Percentiles rank a stretch among this genome's conserved stretches.
These are phyloP conservation scores for Cladosporium colombiae DNA, from an alignment of 2,329 filamentous ascomycete species.

Conservation along the genomic window DNA sequence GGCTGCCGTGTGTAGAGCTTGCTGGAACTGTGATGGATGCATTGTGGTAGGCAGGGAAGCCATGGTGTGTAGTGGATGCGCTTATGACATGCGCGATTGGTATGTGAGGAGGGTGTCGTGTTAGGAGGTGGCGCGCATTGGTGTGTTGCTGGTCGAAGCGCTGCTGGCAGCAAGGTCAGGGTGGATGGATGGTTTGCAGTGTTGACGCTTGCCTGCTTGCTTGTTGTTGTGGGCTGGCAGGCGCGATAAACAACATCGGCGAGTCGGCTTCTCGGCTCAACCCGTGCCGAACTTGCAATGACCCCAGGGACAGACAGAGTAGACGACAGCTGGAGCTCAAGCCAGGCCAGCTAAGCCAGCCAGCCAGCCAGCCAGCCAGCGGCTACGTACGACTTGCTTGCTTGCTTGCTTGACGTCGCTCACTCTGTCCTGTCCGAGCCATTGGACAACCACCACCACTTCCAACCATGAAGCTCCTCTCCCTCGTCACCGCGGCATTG, in stretches of 20 bases:
- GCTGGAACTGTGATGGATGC: constrained; percentile 43
- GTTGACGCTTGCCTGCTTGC: neutral
- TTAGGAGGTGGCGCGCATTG: constrained; percentile 19
- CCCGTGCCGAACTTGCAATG: neutral
- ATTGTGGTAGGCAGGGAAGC: constrained; percentile 24
- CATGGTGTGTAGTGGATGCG: constrained; percentile 26
- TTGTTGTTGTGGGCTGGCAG: constrained; percentile 8
- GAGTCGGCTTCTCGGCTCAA: constrained; percentile 1
- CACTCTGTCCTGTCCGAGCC: neutral
- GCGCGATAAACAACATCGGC: constrained; percentile 13
- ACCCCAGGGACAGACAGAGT: neutral
- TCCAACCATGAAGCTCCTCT: constrained; percentile 67
- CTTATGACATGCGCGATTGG: constrained; percentile 25
- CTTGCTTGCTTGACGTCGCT: neutral
- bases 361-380: neutral
- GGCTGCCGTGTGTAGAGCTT: constrained; percentile 53
- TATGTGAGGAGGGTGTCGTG: constrained; percentile 11
- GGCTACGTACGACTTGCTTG: neutral
- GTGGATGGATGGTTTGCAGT: neutral
- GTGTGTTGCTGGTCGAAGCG: neutral
- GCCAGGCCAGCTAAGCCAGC: neutral
- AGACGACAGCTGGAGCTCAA: constrained; percentile 11
- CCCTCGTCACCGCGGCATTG: constrained; percentile 60
- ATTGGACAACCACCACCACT: constrained; percentile 11
- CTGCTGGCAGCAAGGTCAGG: neutral